phyloP scores from a whole-genome alignment of 148 eudicot genomes.

The Rhododendron henanense region DNA sequence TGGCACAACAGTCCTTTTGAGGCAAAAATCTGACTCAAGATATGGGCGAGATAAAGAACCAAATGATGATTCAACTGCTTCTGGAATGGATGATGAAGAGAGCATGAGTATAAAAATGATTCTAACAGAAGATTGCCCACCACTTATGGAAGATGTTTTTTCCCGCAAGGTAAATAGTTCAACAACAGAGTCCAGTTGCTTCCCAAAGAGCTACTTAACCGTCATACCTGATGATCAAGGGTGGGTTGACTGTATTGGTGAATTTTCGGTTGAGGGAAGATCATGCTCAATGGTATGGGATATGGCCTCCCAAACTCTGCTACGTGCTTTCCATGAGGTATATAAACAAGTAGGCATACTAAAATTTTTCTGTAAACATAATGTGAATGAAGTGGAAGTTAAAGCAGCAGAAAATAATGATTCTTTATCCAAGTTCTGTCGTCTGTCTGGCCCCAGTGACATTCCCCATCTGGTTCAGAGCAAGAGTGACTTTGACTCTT shows the following conservation, averaged over 20 bases:
- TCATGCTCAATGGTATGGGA: slow-evolving; percentile 45
- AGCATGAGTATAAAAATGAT: slow-evolving; percentile 27
- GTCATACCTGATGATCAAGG: slow-evolving; percentile 3
- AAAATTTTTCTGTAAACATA: slow-evolving; percentile 33
- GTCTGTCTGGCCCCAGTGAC: slow-evolving; percentile 21
- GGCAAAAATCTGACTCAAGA: slow-evolving; percentile 13
- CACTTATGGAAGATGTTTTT: slow-evolving; percentile 25
- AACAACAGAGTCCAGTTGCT: slow-evolving; percentile 12
- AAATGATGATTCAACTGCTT: slow-evolving; percentile 11
- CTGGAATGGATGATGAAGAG: slow-evolving; percentile 30
- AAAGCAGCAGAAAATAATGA: slow-evolving; percentile 15
- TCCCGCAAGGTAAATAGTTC: slow-evolving; percentile 15
- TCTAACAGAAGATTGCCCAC: slow-evolving; percentile 38
- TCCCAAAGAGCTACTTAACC: slow-evolving; percentile 12
- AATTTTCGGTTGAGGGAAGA: slow-evolving; percentile 38
- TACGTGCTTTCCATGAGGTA: slow-evolving; percentile 28
- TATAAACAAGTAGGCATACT: slow-evolving; percentile 30
- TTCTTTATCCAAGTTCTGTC: slow-evolving; percentile 38
- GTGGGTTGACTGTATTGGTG: slow-evolving; percentile 36
- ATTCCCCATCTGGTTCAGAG: slow-evolving; percentile 27
- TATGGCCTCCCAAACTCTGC: slow-evolving; percentile 32
- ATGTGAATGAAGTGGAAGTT: slow-evolving; percentile 6
- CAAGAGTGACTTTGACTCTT: slow-evolving; percentile 18
- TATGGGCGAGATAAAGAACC: slow-evolving; percentile 11
- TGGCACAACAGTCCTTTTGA: slow-evolving; percentile 37